These are phyloP conservation scores for Vigna radiata DNA, from an alignment of 306 rosid genomes.

Conservation along the genomic window DNA sequence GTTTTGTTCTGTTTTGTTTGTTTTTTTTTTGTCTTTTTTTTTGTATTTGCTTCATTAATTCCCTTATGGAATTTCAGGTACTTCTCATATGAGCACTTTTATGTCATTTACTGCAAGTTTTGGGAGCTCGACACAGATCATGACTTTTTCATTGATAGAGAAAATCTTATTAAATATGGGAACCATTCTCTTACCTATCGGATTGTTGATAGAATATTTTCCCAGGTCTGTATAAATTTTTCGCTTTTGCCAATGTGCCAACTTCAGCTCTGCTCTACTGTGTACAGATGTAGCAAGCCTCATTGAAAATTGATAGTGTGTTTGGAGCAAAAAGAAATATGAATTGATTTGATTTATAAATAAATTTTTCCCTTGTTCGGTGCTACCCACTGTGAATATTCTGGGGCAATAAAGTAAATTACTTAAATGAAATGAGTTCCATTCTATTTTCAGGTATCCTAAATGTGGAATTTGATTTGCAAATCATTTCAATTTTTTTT, in stretches of 20 bases:
- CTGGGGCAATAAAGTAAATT: background rate
- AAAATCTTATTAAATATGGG: slow-evolving; percentile 98
- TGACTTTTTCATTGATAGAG: slow-evolving; percentile 95
- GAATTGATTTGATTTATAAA: slow-evolving; percentile 29
- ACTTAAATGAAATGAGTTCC: background rate
- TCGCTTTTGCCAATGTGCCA: slow-evolving; percentile 1
- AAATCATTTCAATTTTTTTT: background rate
- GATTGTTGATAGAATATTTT: slow-evolving; percentile 98
- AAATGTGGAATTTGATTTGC: slow-evolving; percentile 38
- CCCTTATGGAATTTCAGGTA: slow-evolving; percentile 54
- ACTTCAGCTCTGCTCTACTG: slow-evolving; percentile 35
- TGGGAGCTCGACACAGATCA: slow-evolving; percentile 99
- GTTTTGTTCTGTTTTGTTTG: too few species aligned
- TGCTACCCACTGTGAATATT: slow-evolving; percentile 1
- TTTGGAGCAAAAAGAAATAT: slow-evolving; percentile 18
- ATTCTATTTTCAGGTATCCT: slow-evolving; percentile 23
- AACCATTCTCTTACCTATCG: slow-evolving; percentile 99
- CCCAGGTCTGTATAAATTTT: slow-evolving; percentile 80
- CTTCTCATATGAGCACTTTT: slow-evolving; percentile 98
- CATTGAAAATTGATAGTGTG: slow-evolving; percentile 24
- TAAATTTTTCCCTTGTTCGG: background rate
- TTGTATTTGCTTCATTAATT: slow-evolving; percentile 28
- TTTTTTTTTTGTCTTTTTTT: slow-evolving; percentile 8
- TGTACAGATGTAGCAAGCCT: background rate
- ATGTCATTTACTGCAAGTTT: slow-evolving; percentile 98